Evolutionary conservation across 163 green algal species (phyloP).

Genomic region (Scenedesmus sp.): DNA sequence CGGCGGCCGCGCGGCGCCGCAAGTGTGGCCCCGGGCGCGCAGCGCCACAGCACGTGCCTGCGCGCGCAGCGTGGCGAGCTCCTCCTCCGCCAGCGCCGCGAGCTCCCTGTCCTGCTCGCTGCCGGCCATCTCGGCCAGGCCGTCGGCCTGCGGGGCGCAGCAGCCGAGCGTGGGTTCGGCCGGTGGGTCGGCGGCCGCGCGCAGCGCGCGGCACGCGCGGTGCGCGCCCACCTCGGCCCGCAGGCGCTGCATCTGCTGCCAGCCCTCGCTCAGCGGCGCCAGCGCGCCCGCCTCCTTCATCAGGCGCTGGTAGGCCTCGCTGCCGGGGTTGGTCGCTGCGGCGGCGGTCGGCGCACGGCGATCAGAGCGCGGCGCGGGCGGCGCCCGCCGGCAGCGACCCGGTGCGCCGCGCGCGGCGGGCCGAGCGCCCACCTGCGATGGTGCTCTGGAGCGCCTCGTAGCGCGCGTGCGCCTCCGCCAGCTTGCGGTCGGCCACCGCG

Average conservation of each 20-base stretch:
- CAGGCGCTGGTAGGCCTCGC: slow-evolving; percentile 31
- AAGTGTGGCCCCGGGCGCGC: background rate
- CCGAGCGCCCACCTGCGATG: slow-evolving; percentile 8
- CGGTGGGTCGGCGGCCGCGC: no score
- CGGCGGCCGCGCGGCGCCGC: no score
- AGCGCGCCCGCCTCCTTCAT: slow-evolving; percentile 29
- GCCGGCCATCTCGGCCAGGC: slow-evolving; percentile 4
- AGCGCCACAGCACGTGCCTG: slow-evolving; percentile 9
- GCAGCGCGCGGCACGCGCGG: no score
- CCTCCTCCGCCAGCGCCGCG: slow-evolving; percentile 13
- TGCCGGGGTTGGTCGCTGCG: slow-evolving; percentile 14
- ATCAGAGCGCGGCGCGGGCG: no score
- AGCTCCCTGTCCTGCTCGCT: slow-evolving; percentile 18
- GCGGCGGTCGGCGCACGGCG: background rate
- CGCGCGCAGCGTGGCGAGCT: background rate
- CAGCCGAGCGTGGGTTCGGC: background rate
- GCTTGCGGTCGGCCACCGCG: slow-evolving; percentile 34
- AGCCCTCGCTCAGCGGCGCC: slow-evolving; percentile 19
- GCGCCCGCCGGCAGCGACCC: no score
- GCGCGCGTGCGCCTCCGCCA: slow-evolving; percentile 5
- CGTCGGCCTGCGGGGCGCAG: background rate
- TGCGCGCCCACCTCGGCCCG: slow-evolving; percentile 6
- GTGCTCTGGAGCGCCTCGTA: slow-evolving; percentile 1
- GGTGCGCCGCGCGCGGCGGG: no score
- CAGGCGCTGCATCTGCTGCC: slow-evolving; percentile 26